Evolutionary conservation across 106 monocot genomes (phyloP), one percentile per base, ranked within the genome.

Genomic region (Acanthochlamys bracteata): DNA sequence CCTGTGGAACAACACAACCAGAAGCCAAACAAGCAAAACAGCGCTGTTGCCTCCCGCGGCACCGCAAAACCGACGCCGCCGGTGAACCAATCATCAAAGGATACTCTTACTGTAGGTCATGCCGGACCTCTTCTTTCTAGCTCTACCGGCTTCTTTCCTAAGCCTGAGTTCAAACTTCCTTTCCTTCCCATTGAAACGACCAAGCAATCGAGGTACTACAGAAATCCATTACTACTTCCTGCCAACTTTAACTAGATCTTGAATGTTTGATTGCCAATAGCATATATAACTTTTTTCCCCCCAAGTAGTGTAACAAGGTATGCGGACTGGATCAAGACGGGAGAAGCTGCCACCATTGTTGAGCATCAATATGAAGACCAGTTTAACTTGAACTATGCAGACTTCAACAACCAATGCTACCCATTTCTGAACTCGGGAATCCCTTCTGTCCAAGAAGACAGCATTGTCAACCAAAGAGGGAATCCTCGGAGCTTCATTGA

Each of bases 1-100:
- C 86, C 65, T 78, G 86, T 86, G 86, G 86, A 86, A 86, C 78
- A 17, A 0, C 33, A 20, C 20, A 64, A 39, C 19, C 46, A 51
- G 22, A 71, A 66, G 23, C 24, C 45, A 6, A 33, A 33, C 33
- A 33, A 49, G 17, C 49, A 49, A 49, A 49, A 49, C 49, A 33
- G n/a, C n/a, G 20, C 63, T 12, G 9, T 26, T 13, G 15, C 57
- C 13, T 0, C 46, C 21, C 0, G 40, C 20, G 26, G 65, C 42
- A 16, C 21, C 0, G 17, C 57, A 4, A 49, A 33, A 3, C 33
- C 6, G 33, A 0, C 20, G 0, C 56, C 66, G 3, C 14, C 47
- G 19, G 57, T 19, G 25, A 16, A 17, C 7, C 20, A 7, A 14
- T 4, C 55, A 20, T 20, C 55, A 55, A 20, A 40, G 60, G 8